phyloP scores from a whole-genome alignment of 2,329 filamentous ascomycete species.

The Onygenales sp. region DNA sequence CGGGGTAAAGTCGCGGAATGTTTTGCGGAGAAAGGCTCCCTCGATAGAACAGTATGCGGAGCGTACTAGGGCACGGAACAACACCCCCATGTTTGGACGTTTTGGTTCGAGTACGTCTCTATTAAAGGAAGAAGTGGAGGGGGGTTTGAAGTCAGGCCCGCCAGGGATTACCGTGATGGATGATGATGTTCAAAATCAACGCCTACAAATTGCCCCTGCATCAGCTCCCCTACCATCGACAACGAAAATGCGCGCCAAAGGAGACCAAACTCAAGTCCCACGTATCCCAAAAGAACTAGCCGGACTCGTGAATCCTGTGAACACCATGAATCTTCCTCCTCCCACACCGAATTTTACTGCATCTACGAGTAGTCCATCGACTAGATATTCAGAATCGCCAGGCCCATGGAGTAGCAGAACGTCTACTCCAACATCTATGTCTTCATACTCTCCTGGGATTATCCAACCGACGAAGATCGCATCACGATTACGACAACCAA shows the following conservation, averaged over 20 bases:
- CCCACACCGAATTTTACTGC: slow-evolving; percentile 26
- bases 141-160: background rate
- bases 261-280: slow-evolving; percentile 11
- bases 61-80: slow-evolving; percentile 1
- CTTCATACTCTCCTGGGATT: slow-evolving; percentile 40
- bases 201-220: slow-evolving; percentile 6
- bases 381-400: slow-evolving; percentile 36
- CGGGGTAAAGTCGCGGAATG: slow-evolving; percentile 25
- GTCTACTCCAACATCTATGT: slow-evolving; percentile 41
- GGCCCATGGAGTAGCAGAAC: slow-evolving; percentile 36
- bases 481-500: slow-evolving; percentile 26
- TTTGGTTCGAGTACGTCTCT: slow-evolving; percentile 8
- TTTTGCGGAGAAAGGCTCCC: slow-evolving; percentile 33
- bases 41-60: slow-evolving; percentile 27
- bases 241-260: slow-evolving; percentile 10
- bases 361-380: slow-evolving; percentile 36
- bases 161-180: no score
- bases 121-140: background rate
- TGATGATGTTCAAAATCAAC: background rate
- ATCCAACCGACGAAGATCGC: slow-evolving; percentile 30
- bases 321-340: slow-evolving; percentile 27
- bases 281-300: slow-evolving; percentile 27
- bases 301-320: slow-evolving; percentile 26
- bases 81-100: background rate
- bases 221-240: slow-evolving; percentile 10